Evolutionary conservation across 768 basidiomycete species (phyloP), one percentile per base, ranked within the genome.

Genomic region (Pholiota conissans): DNA sequence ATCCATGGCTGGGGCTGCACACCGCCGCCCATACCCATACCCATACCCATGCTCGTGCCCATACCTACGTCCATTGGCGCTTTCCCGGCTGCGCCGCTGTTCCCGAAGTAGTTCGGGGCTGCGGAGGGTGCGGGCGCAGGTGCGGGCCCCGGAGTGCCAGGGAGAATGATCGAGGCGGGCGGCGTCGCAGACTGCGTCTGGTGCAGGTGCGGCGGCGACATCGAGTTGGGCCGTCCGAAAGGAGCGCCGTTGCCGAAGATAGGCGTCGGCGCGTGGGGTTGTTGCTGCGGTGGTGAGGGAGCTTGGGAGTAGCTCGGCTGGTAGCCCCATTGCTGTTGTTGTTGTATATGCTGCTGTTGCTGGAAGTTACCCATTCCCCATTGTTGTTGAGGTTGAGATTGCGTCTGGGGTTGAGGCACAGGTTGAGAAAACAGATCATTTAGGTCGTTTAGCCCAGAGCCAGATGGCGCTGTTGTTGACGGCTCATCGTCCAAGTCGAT

Each of bases 401-500:
- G 35, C 24, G 52, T 30, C 49, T 61, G 58, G 4, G 59, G 47
- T 11, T 55, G 54, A 13, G 52, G 20, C 34, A 46, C 13, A 45
- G 59, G 20, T 30, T 28, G 16, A 54, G 62, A 28, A 56, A 93
- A 91, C 4, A 93, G 67, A 32, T 76, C 80, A 30, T 84, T 81
- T 8, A 94, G 76, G 58, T 93, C 91, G 66, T 85, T 61, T 11
- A 57, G 10, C 64, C 73, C 3, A 72, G 40, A 42, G 18, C 66
- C 53, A 64, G 68, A 53, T 1, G 73, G 63, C 16, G 69, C 65
- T 13, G 63, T 55, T 22, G 64, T 42, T 26, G 69, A 57, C 16
- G 69, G 48, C 7, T 66, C 26, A 47, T 91, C 90, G 64, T 93
- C 89, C 60, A 94, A 79, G 71, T 93, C 91, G 65, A 93, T 93